Base-by-base conservation (phyloP, 1,284 basidiomycete genomes). In the Anthracocystis setariae region DNA sequence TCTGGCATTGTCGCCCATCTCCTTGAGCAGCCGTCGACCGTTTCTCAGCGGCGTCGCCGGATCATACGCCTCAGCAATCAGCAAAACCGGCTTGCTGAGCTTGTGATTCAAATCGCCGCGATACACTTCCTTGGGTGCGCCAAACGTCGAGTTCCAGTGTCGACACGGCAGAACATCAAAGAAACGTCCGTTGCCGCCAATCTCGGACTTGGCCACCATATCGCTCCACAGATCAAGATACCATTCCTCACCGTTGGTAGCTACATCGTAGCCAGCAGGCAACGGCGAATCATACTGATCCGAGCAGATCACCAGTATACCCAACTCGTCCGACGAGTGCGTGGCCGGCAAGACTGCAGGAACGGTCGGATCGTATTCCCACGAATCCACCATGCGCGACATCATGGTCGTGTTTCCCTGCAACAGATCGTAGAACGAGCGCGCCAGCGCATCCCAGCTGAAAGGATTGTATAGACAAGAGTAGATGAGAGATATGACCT, bases 21-120 rank as follows among this genome's bases (percentile, higher is more conserved):
- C 71, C 0, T 13, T 18, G 7, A 53, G 25, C 29, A 74, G 29
- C 23, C 71, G 27, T 5, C 62, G 20, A 0, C 61, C 71, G 15
- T 64, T 65, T 5, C 62, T 47, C 3, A 74, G 51, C 9, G 71
- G 71, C n/a, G 71, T 74, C 0, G 71, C 71, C 0, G 67, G 71
- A 33, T 74, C 71, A 50, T 70, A 74, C 3, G 46, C 49, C 53
- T 70, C 57, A 0, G 65, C 66, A 27, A 74, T 52, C 10, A 74
- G 57, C 21, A 74, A 44, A 0, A 66, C 49, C 0, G 66, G 71
- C 29, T 56, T 42, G 21, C 47, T 46, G 21, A 74, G 58, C 4
- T 39, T 46, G 12, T 62, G 49, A 35, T 65, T 35, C 9, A 74
- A 44, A 1, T 45, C 47, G 2, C 71, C 71, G 2, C 67, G 54